Conservation (phyloP, 2,329 filamentous ascomycete species). For the Ascochyta viciae-villosae region DNA sequence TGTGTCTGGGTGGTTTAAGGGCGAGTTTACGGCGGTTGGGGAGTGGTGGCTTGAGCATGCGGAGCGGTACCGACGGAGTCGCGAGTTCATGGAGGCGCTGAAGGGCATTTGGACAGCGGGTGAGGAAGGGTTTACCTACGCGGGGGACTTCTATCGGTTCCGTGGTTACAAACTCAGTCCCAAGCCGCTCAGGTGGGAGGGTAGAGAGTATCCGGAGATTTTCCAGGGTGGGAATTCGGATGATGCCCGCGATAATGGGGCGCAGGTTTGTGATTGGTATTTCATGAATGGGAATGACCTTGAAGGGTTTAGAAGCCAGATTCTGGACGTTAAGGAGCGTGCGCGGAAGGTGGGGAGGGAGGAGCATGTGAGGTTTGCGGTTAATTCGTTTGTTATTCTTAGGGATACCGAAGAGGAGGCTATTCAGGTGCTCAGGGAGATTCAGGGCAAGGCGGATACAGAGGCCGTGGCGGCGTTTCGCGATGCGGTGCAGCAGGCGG, state of each 20-base stretch:
- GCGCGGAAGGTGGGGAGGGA: slow-evolving; percentile 55
- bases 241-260: slow-evolving; percentile 59
- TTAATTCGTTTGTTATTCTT: slow-evolving; percentile 60
- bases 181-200: slow-evolving; percentile 52
- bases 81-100: slow-evolving; percentile 61
- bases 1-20: slow-evolving; percentile 63
- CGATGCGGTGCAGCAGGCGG: slow-evolving; percentile 59
- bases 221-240: slow-evolving; percentile 62
- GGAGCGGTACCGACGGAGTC: slow-evolving; percentile 58
- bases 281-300: slow-evolving; percentile 66
- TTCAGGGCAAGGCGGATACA: slow-evolving; percentile 61
- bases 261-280: slow-evolving; percentile 59
- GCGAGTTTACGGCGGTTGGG: slow-evolving; percentile 60
- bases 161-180: slow-evolving; percentile 59
- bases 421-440: slow-evolving; percentile 57
- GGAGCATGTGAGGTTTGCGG: slow-evolving; percentile 57
- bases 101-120: slow-evolving; percentile 59
- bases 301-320: slow-evolving; percentile 60
- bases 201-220: slow-evolving; percentile 58
- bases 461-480: slow-evolving; percentile 60
- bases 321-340: slow-evolving; percentile 57
- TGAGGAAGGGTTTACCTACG: slow-evolving; percentile 57
- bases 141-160: slow-evolving; percentile 62
- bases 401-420: slow-evolving; percentile 60
- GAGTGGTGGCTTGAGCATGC: slow-evolving; percentile 64